These are phyloP conservation scores for Wilcoxina mikolae DNA, from an alignment of 495 filamentous ascomycete species.

Conservation along the genomic window DNA sequence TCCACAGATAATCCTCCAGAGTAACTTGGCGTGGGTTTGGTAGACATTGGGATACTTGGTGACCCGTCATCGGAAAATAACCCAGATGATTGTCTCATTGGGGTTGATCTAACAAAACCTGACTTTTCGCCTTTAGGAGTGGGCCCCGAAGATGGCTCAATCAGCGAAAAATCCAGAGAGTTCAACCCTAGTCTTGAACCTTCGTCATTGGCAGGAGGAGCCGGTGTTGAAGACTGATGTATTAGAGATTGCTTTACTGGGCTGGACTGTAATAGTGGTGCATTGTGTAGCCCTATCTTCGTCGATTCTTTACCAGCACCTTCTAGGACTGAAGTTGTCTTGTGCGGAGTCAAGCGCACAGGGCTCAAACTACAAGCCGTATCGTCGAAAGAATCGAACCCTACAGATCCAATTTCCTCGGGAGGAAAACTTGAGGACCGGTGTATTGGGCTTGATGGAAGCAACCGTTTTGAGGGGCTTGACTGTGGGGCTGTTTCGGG, in stretches of 20 bases:
- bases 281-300: background rate
- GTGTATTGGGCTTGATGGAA: too few relatives aligned
- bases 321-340: background rate
- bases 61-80: background rate
- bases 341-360: background rate
- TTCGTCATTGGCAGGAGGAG: background rate
- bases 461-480: background rate
- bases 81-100: background rate
- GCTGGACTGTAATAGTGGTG: background rate
- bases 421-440: too few relatives aligned
- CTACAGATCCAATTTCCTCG: background rate
- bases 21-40: background rate
- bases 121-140: background rate
- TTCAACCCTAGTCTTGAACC: background rate
- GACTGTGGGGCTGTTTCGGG: background rate
- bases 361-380: background rate
- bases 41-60: background rate
- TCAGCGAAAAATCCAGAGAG: background rate
- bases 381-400: background rate
- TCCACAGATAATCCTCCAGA: background rate
- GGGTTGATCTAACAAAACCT: background rate
- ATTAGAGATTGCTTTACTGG: background rate
- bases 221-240: background rate
- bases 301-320: background rate
- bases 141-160: background rate